Base-by-base conservation (phyloP, 106 monocot genomes). In the Dendrobium catenatum region DNA sequence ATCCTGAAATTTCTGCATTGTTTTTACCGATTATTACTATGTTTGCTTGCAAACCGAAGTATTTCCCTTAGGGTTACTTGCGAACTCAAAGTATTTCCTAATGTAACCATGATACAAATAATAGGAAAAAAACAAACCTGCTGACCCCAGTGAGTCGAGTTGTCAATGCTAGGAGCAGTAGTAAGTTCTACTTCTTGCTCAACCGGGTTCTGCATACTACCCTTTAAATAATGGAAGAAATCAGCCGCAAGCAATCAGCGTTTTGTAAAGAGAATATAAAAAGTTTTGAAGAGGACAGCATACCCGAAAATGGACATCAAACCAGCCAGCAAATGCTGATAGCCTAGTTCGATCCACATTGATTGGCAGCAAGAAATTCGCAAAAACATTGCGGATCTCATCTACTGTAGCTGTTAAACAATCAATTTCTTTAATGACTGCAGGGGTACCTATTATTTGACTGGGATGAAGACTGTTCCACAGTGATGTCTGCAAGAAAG, bases 261-360 rank as follows among this genome's bases (percentile, higher is more conserved):
- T 20, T 78, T 55, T 55, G 46, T 26, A n/a, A 77, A 29, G 33
- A 58, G 9, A 64, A 31, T 19, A 79, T 1, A 75, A 78, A 17
- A 56, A 55, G 18, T 9, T 26, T 33, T 22, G 3, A 6, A 47
- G 11, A 77, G 49, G 55, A 79, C 37, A 76, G 51, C 10, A 79
- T 89, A 99, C 98, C 72, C 89, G 89, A 83, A 99, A 99, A 81
- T 95, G 99, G 80, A 99, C 99, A 88, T 99, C 95, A 80, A 99
- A 99, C 99, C 99, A 99, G 49, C 99, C 99, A 79, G 99, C 93
- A 83, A 90, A 89, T 75, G 85, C 99, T 84, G 91, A 87, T 31
- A 99, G 11, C 49, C 83, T 88, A 46, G 89, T 80, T 48, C 77
- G 85, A 72, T 95, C 91, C 20, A 85, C 10, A 43, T 55, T 86